phyloP scores from a whole-genome alignment of 73 alveolate species.

The Tetrahymena thermophila region DNA sequence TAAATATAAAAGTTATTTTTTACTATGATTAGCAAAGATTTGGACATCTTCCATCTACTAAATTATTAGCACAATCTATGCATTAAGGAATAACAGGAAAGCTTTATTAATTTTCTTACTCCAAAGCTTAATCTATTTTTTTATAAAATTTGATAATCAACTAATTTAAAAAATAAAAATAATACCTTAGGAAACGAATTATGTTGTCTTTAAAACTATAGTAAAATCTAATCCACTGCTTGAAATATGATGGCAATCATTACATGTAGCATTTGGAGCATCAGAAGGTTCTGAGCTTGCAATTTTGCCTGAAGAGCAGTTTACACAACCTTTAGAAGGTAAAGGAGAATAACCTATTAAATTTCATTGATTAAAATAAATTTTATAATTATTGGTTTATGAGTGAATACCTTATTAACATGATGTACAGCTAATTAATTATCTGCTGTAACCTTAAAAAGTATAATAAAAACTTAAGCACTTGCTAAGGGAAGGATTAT shows the following conservation, averaged over 20 bases:
- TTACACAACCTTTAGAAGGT: not conserved
- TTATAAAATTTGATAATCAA: not conserved
- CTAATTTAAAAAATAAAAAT: not conserved
- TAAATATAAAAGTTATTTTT: not conserved
- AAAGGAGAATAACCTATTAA: not conserved
- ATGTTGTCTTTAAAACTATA: not conserved
- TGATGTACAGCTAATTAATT: not conserved
- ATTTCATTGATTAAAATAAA: not conserved
- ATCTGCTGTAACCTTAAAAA: not conserved
- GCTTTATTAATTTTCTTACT: not conserved
- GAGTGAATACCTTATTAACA: not conserved
- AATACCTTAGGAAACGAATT: not conserved
- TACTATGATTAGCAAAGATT: not conserved
- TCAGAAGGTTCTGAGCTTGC: not conserved
- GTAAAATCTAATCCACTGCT: not conserved
- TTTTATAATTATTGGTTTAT: not conserved
- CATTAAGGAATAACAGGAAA: not conserved
- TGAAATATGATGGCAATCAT: not conserved
- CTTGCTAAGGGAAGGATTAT: not conserved
- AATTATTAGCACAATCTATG: not conserved
- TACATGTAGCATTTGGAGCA: not conserved
- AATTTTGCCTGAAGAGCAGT: not conserved
- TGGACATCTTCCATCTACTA: not conserved
- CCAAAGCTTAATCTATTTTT: not conserved
- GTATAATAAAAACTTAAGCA: not conserved